Conservation (phyloP, 2,329 filamentous ascomycete genomes). For the Penicillium rolfsii region DNA sequence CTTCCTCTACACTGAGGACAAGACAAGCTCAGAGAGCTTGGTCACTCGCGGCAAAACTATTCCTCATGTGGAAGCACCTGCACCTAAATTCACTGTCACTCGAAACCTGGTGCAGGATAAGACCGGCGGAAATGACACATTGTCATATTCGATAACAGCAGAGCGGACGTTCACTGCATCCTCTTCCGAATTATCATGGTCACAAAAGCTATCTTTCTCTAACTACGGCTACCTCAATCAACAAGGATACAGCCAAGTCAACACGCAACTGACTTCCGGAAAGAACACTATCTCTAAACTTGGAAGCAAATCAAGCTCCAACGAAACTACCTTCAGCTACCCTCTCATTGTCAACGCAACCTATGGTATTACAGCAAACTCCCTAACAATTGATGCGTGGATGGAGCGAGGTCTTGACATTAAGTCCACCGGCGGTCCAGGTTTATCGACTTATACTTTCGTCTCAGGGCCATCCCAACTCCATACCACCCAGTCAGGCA, state of each 20-base stretch:
- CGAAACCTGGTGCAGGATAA: constrained; percentile 30
- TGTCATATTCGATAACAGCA: constrained; percentile 63
- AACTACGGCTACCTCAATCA: constrained; percentile 61
- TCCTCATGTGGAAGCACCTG: constrained; percentile 41
- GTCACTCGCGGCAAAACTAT: constrained; percentile 7
- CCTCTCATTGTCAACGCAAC: constrained; percentile 63
- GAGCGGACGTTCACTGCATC: constrained; percentile 58
- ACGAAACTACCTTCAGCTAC: constrained; percentile 56
- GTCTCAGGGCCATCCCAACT: constrained; percentile 33
- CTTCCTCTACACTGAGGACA: constrained; percentile 71
- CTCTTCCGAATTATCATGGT: constrained; percentile 58
- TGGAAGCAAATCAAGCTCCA: constrained; percentile 43
- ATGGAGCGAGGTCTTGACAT: constrained; percentile 56
- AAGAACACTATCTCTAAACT: constrained; percentile 28
- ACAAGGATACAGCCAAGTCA: constrained; percentile 58
- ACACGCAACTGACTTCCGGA: constrained; percentile 57
- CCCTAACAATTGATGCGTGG: constrained; percentile 54
- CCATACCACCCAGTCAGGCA: constrained; percentile 35
- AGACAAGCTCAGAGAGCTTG: constrained; percentile 18
- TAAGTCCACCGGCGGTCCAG: constrained; percentile 41
- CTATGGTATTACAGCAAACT: constrained; percentile 51
- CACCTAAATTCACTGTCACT: constrained; percentile 56
- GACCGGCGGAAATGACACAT: constrained; percentile 61
- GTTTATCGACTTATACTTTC: constrained; percentile 65
- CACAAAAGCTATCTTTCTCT: constrained; percentile 60